Evolutionary conservation across 495 filamentous ascomycete genomes (phyloP), one percentile per base, ranked within the genome.

Genomic region (Xylaria longipes): DNA sequence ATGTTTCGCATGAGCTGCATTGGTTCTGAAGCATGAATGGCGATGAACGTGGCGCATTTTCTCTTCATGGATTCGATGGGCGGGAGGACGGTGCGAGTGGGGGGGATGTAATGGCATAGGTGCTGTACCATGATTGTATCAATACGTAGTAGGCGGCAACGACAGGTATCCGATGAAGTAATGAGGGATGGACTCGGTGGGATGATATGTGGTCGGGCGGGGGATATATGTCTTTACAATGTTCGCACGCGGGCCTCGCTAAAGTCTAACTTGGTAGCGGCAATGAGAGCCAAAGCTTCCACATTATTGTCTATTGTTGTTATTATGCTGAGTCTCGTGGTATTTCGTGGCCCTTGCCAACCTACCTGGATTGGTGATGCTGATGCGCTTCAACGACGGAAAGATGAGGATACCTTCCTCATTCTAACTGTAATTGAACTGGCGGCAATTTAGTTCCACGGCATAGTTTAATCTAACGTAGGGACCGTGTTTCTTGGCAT

Each of bases 1-100:
- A 58, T 25, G 65, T 56, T 67, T 56, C 50, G 22, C 27, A 58
- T 33, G 50, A 68, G 37, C 50, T 58, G 11, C 25, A 39, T 45
- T 45, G 37, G 60, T 58, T 58, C 35, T 41, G 41, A 54, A 70
- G 22, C 33, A 71, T 60, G 46, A 39, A 29, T 11, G 27, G 25
- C 41, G 35, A 33, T 43, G 58, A 6, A 62, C 14, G 60, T 9
- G 35, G 60, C 60, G 37, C 37, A 39, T 63, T 25, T 63, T 6
- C 9, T 7, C 14, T 29, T 63, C 11, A 25, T 15, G 6, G n/a
- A 5, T n/a, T 20, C 33, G 15, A 37, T 35, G 20, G 31, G 57
- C 12, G 17, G 17, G 20, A 60, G 17, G 57, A 35, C 11, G 33
- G 33, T n/a, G 31, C 7, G 31, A 60, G 33, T 20, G 20, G 57